Evolutionary conservation across 78 protist genomes (phyloP), one percentile per base, ranked within the genome.

Genomic region (Chrysochromulina parva): DNA sequence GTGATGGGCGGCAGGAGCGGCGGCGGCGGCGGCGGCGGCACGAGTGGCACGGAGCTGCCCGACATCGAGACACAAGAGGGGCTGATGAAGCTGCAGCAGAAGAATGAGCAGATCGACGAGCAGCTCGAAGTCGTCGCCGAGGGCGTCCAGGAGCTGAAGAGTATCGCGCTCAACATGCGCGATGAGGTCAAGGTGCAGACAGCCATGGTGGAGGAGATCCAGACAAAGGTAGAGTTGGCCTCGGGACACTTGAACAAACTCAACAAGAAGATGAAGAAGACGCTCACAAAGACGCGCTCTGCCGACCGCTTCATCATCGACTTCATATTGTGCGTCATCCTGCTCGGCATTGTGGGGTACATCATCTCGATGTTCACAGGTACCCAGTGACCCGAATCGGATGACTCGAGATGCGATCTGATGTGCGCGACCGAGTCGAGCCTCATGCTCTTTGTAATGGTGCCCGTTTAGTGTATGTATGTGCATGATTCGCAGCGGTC

Each of bases 171-270:
- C 22, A 55, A 74, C 82, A 74, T 74, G 82, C 13, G 20, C 3
- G 59, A 74, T 20, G 82, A 74, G 55, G 82, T 74, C 11, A 38
- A 24, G 55, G 19, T 74, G 57, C 82, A 74, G 55, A 17, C 82
- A 2, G 52, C 55, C 6, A 74, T 74, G 82, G 82, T 74, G 26
- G 82, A 74, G 55, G 82, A 74, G 82, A 74, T 74, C 55, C 28
- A 52, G 13, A 2, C 10, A 1, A 74, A 74, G 82, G 82, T 66
- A 38, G 73, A 66, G 14, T 9, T 11, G 6, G 73, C 73, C 14
- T 47, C 2, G 55, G 59, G 6, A 14, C 82, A 74, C 55, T 55
- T 74, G 38, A 13, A 74, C 59, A 17, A 3, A 7, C 52, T 74
- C 26, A 74, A 74, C 55, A 38, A 48, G 17, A 28, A 48, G 26